Evolutionary conservation across 768 basidiomycete species (phyloP).

Genomic region (Ephemerocybe angulata): DNA sequence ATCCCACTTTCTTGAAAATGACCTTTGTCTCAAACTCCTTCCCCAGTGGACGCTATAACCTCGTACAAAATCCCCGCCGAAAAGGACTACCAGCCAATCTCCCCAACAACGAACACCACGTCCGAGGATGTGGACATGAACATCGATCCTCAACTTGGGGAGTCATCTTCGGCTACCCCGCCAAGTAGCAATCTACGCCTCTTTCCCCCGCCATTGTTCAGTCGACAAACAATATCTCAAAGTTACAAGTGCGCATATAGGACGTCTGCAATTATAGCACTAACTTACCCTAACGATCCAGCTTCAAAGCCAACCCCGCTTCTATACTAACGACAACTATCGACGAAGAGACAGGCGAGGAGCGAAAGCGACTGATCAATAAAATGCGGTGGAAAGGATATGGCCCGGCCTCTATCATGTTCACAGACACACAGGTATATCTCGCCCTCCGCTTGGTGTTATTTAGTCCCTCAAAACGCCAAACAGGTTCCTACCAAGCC

Average conservation of each 20-base stretch:
- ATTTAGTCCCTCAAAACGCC: background rate
- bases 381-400: slow-evolving; percentile 82
- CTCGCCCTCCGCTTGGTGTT: background rate
- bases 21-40: slow-evolving; percentile 4
- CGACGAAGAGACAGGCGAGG: slow-evolving; percentile 76
- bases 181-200: slow-evolving; percentile 61
- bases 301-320: slow-evolving; percentile 75
- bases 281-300: slow-evolving; percentile 22
- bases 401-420: slow-evolving; percentile 69
- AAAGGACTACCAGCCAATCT: slow-evolving; percentile 53
- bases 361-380: slow-evolving; percentile 81
- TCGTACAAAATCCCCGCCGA: slow-evolving; percentile 69
- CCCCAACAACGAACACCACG: slow-evolving; percentile 22
- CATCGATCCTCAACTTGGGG: slow-evolving; percentile 44
- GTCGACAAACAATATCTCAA: slow-evolving; percentile 73
- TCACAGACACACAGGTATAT: slow-evolving; percentile 52
- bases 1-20: background rate
- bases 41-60: slow-evolving; percentile 66
- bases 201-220: slow-evolving; percentile 88
- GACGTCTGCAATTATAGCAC: background rate
- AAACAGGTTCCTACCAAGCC: slow-evolving; percentile 65
- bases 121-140: slow-evolving; percentile 25
- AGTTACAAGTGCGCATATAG: slow-evolving; percentile 63
- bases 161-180: background rate
- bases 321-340: slow-evolving; percentile 65